Percentiles rank a stretch among this genome's conserved stretches.
These are phyloP conservation scores for Colletotrichum musae DNA, from an alignment of 2,329 filamentous ascomycete species.

Conservation along the genomic window DNA sequence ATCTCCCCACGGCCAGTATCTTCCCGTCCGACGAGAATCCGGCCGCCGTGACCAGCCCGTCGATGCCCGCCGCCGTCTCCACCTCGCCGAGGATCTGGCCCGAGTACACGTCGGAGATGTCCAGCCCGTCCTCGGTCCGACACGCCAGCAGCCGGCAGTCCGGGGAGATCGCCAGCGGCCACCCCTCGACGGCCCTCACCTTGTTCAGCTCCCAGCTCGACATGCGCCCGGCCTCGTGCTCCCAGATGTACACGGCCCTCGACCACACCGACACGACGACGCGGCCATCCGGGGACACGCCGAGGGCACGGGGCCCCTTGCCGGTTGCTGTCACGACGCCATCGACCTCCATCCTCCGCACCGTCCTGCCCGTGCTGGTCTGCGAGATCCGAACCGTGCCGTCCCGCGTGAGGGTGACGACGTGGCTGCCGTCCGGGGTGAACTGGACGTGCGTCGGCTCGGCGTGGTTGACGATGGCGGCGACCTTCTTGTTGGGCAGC, in stretches of 20 bases:
- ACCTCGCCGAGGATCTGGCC: slow-evolving; percentile 51
- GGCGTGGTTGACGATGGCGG: slow-evolving; percentile 53
- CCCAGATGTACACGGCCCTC: slow-evolving; percentile 55
- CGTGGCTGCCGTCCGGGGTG: slow-evolving; percentile 45
- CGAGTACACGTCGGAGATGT: slow-evolving; percentile 55
- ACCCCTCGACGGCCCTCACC: slow-evolving; percentile 54
- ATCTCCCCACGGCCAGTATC: slow-evolving; percentile 51
- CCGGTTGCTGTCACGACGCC: slow-evolving; percentile 40
- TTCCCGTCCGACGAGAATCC: slow-evolving; percentile 52
- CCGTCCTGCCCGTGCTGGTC: slow-evolving; percentile 50
- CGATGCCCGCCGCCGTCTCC: slow-evolving; percentile 32
- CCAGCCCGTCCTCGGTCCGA: slow-evolving; percentile 58
- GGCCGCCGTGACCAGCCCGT: slow-evolving; percentile 52
- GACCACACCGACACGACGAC: slow-evolving; percentile 57
- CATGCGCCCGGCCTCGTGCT: slow-evolving; percentile 49
- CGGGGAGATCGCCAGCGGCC: slow-evolving; percentile 57
- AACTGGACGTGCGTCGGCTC: slow-evolving; percentile 57
- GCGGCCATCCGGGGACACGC: slow-evolving; percentile 51
- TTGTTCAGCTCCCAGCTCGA: slow-evolving; percentile 54
- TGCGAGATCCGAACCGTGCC: slow-evolving; percentile 56
- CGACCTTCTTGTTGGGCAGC: slow-evolving; percentile 42
- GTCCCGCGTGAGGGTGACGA: slow-evolving; percentile 56
- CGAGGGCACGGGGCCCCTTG: slow-evolving; percentile 50
- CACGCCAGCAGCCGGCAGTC: slow-evolving; percentile 55
- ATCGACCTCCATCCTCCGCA: slow-evolving; percentile 54